These are phyloP conservation scores for Trebouxia gelatinosa DNA, from an alignment of 163 green algal species.

Conservation along the genomic window DNA sequence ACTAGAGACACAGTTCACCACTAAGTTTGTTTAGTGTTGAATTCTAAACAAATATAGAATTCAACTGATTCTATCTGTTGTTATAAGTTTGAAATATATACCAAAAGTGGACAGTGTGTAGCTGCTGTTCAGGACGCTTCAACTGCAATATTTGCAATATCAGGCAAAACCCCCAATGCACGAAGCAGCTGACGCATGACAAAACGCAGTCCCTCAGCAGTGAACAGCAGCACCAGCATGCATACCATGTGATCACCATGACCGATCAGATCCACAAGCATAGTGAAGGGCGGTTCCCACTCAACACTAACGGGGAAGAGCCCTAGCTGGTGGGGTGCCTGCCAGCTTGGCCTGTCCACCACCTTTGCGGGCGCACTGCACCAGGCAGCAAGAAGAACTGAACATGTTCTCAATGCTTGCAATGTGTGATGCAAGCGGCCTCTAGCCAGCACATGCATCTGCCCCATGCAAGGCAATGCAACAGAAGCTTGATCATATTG, in stretches of 20 bases:
- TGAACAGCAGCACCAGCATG: neutral
- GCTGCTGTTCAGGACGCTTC: neutral
- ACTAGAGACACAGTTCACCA: neutral
- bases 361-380: slow-evolving; percentile 9
- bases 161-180: too few relatives aligned
- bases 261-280: slow-evolving; percentile 68
- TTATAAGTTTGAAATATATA: neutral
- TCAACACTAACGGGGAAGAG: slow-evolving; percentile 73
- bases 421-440: neutral
- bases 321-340: slow-evolving; percentile 20
- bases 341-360: slow-evolving; percentile 22
- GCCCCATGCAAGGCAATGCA: too few relatives aligned
- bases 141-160: neutral
- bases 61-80: neutral
- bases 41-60: neutral
- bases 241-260: slow-evolving; percentile 54
- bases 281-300: slow-evolving; percentile 76
- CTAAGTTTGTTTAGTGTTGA: neutral
- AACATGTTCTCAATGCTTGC: too few relatives aligned
- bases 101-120: neutral
- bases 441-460: neutral
- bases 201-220: neutral
- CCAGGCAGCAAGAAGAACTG: too few relatives aligned
- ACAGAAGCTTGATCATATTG: neutral
- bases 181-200: too few relatives aligned